Evolutionary conservation across 2,329 filamentous ascomycete species (phyloP), one percentile per base, ranked within the genome.

Genomic region (Fusarium sacchari): DNA sequence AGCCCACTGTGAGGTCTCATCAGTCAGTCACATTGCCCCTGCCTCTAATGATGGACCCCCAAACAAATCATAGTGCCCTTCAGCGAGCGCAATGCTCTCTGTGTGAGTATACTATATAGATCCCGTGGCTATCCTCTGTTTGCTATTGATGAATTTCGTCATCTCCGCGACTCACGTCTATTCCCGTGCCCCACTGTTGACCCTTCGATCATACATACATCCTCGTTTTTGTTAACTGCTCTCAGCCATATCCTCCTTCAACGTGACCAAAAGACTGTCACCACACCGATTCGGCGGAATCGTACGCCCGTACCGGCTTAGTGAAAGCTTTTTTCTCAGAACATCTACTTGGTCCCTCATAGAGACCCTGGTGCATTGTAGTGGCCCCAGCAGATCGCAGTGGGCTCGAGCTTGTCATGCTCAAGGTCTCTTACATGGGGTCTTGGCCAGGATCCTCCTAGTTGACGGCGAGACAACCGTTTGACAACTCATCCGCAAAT

Each of bases 361-460:
- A 78, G 78, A 81, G 79, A 81, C 82, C 82, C 80, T 83, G 81
- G 81, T 82, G 81, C 80, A 80, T 82, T 83, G 79, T 77, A 79
- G 75, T 79, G 68, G 65, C 78, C 79, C 78, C 76, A 81, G 80
- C 76, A 80, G 80, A 79, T 81, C 78, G 77, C 52, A 76, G 82
- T 82, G 81, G 82, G 83, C 81, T 80, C 80, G 80, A 81, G 82
- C 81, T 81, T 83, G 79, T 82, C 79, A 81, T 80, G 78, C 79
- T 79, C 76, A 78, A 81, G 78, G 76, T 77, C 79, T 79, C 77
- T 77, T 80, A 79, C 81, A 81, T 79, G 78, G 80, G 71, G 75
- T 67, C 67, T 75, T 68, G 77, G 72, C 83, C 77, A 78, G 83
- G 84, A 82, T 84, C 77, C 76, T 82, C 83, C 83, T 78, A 80